Percentiles rank a stretch among this genome's conserved stretches.
phyloP scores from a whole-genome alignment of 2,329 filamentous ascomycete species.

The Aspergillus quadricinctus region DNA sequence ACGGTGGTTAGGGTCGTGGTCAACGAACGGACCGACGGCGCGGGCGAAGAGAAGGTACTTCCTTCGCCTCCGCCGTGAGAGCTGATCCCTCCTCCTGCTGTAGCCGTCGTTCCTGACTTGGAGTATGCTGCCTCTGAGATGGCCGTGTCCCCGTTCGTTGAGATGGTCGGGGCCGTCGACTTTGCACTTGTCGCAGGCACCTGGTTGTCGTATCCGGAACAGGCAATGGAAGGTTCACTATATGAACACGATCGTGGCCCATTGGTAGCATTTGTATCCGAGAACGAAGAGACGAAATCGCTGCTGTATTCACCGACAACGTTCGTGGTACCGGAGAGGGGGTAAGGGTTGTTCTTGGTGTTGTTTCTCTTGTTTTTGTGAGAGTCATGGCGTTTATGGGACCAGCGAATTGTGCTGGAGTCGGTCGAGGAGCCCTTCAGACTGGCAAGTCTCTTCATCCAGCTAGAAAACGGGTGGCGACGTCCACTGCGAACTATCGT shows the following conservation, averaged over 20 bases:
- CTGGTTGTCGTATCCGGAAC: constrained; percentile 58
- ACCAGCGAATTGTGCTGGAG: constrained; percentile 34
- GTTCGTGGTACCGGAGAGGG: constrained; percentile 64
- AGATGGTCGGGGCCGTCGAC: constrained; percentile 73
- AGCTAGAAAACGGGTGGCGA: constrained; percentile 81
- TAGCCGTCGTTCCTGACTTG: constrained; percentile 70
- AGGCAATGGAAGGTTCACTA: constrained; percentile 58
- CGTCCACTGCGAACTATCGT: constrained; percentile 65
- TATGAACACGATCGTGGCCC: constrained; percentile 53
- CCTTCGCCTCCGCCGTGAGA: constrained; percentile 62
- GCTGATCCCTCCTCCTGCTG: constrained; percentile 60
- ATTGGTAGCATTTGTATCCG: constrained; percentile 47
- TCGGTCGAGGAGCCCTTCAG: constrained; percentile 68
- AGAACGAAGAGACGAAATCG: constrained; percentile 46
- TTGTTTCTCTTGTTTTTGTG: constrained; percentile 54
- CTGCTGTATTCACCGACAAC: constrained; percentile 37
- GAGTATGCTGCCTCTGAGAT: constrained; percentile 73
- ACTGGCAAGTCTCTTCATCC: constrained; percentile 90
- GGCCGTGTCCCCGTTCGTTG: constrained; percentile 74
- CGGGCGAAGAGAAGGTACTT: constrained; percentile 63
- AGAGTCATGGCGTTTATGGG: constrained; percentile 33
- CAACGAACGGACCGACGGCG: constrained; percentile 61
- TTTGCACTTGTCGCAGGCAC: constrained; percentile 61
- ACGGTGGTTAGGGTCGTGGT: constrained; percentile 64
- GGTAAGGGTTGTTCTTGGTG: constrained; percentile 83